Conservation (phyloP, 2,329 filamentous ascomycete species). For the Diaporthe capsici region DNA sequence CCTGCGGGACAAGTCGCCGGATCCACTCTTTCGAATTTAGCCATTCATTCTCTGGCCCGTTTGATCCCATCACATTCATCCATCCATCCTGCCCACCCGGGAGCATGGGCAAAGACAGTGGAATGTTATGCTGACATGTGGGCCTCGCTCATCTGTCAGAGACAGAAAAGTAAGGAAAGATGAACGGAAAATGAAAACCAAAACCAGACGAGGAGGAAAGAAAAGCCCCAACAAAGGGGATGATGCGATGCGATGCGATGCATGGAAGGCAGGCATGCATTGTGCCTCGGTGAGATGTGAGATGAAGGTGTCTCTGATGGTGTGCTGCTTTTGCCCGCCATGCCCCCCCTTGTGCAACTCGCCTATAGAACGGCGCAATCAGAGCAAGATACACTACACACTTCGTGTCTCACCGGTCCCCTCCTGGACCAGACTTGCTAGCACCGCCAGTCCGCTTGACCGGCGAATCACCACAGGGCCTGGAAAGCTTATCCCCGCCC, state of each 20-base stretch:
- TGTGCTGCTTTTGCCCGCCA: slow-evolving; percentile 24
- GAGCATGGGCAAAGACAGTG: not conserved
- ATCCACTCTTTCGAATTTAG: slow-evolving; percentile 34
- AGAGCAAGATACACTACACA: slow-evolving; percentile 29
- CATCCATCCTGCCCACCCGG: not conserved
- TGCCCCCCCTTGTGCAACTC: slow-evolving; percentile 28
- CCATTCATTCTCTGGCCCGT: not conserved
- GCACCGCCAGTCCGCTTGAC: slow-evolving; percentile 28
- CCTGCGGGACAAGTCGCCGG: slow-evolving; percentile 33
- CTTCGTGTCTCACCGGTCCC: slow-evolving; percentile 31
- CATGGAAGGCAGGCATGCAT: slow-evolving; percentile 22
- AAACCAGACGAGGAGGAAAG: no score
- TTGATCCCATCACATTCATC: not conserved
- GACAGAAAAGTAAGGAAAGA: not conserved
- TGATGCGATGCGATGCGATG: slow-evolving; percentile 14
- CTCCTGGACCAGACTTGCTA: slow-evolving; percentile 19
- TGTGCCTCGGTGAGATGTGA: slow-evolving; percentile 33
- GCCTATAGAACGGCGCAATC: slow-evolving; percentile 20
- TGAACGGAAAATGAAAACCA: not conserved
- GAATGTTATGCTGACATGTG: slow-evolving; percentile 3
- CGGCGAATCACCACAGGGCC: slow-evolving; percentile 16
- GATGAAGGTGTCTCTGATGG: slow-evolving; percentile 30
- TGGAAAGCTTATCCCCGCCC: slow-evolving; percentile 26
- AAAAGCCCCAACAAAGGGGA: not conserved
- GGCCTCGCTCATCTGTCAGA: slow-evolving; percentile 10